Base-by-base conservation (phyloP, 768 basidiomycete genomes). In the Chlorophyllum brunneum region DNA sequence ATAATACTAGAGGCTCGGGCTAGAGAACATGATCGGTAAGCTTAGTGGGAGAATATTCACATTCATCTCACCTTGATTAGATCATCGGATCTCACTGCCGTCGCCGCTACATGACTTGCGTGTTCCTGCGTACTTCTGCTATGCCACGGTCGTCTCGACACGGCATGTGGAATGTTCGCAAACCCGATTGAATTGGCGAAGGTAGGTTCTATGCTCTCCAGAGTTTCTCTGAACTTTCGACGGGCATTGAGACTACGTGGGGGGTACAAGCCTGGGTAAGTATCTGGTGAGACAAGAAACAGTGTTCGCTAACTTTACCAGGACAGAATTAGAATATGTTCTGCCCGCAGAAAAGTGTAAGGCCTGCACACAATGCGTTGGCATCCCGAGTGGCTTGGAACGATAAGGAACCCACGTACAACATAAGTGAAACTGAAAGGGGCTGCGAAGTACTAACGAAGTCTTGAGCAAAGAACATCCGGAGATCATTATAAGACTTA, bases 321-420 rank as follows among this genome's bases (percentile, higher is more conserved):
- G 54, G 13, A 61, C 40, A 11, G 56, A 54, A 29, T 59, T 61
- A 20, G 60, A 54, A 26, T 59, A 61, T 48, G 59, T 56, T 11
- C 59, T 57, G 2, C 59, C 59, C 11, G 58, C 48, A 5, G 59
- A 58, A 36, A 61, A 45, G 30, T 58, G 56, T 23, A 60, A 43
- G 2, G 55, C 57, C 59, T 60, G 39, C 15, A 13, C n/a, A n/a
- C n/a, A n/a, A n/a, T n/a, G 2, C 29, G 18, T 7, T 20, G 26
- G 13, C 15, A 37, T 5, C 36, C 15, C 7, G 18, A 16, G 4
- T 16, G 36, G 15, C 36, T 7, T 16, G 36, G 36, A 37, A 7
- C 5, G 36, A 5, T 16, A n/a, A n/a, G 36, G 13, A 37, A 37
- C 5, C 18, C 13, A 18, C 48, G 15, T 30, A 50, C 48, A 1